phyloP scores from a whole-genome alignment of 805 yeast species.

The Teunomyces gatunensis region DNA sequence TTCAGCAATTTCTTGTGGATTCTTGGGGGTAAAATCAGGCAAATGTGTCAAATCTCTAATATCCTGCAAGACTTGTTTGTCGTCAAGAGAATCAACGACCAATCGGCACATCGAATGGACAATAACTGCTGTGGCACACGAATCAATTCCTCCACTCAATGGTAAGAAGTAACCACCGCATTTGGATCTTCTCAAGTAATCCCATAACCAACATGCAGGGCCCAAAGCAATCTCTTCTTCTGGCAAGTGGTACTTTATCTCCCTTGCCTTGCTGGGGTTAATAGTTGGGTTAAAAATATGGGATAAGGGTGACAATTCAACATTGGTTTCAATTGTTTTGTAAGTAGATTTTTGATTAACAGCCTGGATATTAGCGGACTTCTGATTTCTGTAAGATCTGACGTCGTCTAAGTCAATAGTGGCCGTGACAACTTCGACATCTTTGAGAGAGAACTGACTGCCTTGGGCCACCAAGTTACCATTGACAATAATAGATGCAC shows the following conservation, averaged over 20 bases:
- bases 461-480: slow-evolving; percentile 94
- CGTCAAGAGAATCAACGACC: slow-evolving; percentile 64
- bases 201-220: slow-evolving; percentile 99
- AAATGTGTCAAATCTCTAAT: slow-evolving; percentile 64
- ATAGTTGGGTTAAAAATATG: slow-evolving; percentile 60
- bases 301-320: slow-evolving; percentile 62
- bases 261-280: slow-evolving; percentile 52
- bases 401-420: slow-evolving; percentile 93
- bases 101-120: slow-evolving; percentile 92
- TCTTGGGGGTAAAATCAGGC: slow-evolving; percentile 62
- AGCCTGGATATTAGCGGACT: slow-evolving; percentile 77
- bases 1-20: slow-evolving; percentile 73
- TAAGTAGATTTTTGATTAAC: slow-evolving; percentile 43
- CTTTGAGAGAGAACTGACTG: slow-evolving; percentile 81
- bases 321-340: slow-evolving; percentile 57
- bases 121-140: slow-evolving; percentile 95
- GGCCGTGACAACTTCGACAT: slow-evolving; percentile 94
- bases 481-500: slow-evolving; percentile 90
- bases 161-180: slow-evolving; percentile 93
- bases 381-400: slow-evolving; percentile 70
- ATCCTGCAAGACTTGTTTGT: slow-evolving; percentile 79
- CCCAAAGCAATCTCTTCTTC: slow-evolving; percentile 97
- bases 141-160: slow-evolving; percentile 94
- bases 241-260: slow-evolving; percentile 68
- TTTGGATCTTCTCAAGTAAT: slow-evolving; percentile 84